phyloP scores from a whole-genome alignment of 2,329 filamentous ascomycete species.

The Fusarium scirpi region DNA sequence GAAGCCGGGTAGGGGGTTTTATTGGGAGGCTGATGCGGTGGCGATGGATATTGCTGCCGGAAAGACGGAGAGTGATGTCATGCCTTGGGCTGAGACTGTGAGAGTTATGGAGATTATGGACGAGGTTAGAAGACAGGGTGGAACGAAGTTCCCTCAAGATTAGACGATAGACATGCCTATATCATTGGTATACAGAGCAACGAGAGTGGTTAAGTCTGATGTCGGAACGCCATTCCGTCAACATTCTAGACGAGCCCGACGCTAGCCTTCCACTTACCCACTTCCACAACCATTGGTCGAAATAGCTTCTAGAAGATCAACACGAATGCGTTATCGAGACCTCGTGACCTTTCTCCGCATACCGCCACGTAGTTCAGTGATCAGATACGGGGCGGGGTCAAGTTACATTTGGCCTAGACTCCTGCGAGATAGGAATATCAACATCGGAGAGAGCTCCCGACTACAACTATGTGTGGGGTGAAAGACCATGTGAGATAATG shows the following conservation, averaged over 20 bases:
- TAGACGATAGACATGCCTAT: not conserved
- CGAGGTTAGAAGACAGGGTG: slow-evolving; percentile 55
- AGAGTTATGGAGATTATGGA: slow-evolving; percentile 62
- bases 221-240: slow-evolving; percentile 36
- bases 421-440: slow-evolving; percentile 16
- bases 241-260: not conserved
- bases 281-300: slow-evolving; percentile 3
- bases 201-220: no score
- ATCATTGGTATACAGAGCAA: no score
- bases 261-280: slow-evolving; percentile 9
- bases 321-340: slow-evolving; percentile 20
- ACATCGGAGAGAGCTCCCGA: slow-evolving; percentile 17
- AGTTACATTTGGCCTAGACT: not conserved
- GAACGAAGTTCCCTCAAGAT: slow-evolving; percentile 48
- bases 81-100: slow-evolving; percentile 61
- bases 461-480: not conserved
- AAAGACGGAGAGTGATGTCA: slow-evolving; percentile 53
- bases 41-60: slow-evolving; percentile 56
- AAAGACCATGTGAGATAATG: not conserved
- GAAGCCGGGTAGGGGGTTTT: slow-evolving; percentile 54
- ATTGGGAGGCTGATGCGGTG: slow-evolving; percentile 60
- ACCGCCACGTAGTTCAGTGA: slow-evolving; percentile 11
- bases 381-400: not conserved
- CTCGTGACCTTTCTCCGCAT: slow-evolving; percentile 32
- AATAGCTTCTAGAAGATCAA: slow-evolving; percentile 14